Base-by-base conservation (phyloP, 2,329 filamentous ascomycete genomes). In the Clonostachys chloroleuca region DNA sequence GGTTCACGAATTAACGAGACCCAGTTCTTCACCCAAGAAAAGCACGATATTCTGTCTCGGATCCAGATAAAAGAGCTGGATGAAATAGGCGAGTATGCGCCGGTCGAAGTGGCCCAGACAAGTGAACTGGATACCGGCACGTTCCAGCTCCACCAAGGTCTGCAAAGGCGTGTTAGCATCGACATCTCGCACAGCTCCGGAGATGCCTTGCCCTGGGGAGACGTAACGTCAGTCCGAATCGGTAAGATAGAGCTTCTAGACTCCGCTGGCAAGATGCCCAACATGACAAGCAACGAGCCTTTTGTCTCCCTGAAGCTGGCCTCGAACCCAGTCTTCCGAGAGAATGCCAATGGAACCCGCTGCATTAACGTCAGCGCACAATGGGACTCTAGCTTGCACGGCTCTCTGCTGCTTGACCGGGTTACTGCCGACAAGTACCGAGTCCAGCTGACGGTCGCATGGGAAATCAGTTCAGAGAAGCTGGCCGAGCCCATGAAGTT, bases 301-400 rank as follows among this genome's bases (percentile, higher is more conserved):
- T 87, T 95, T 52, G 83, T 99, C 5, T 67, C 83, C 0, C 70
- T 99, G 36, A 89, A 89, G 59, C 75, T 95, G 42, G 78, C 91
- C 4, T 81, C 87, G 34, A 83, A 86, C 43, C 92, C 94, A 1
- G 77, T 84, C 47, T 86, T 96, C 54, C 87, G 86, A 52, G 84
- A 88, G 49, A 95, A 96, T 60, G 83, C 89, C 20, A 95, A 97
- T 62, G 94, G 94, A 36, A 96, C 92, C 1, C 86, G 85, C 35
- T 91, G 87, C 62, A 84, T 96, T 36, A 92, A 86, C 2, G 76
- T 97, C 40, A 79, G 87, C n/a, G 91, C 88, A 1, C 92, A 97
- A 60, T 99, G 94, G 94, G 94, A 99, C 62, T 96, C 92, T 0
- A 95, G 91, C 59, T 76, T 94, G 54, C 94, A 99, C 65, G 85